Evolutionary conservation across 257 asterid genomes (phyloP).

Genomic region (Penstemon newberryi): DNA sequence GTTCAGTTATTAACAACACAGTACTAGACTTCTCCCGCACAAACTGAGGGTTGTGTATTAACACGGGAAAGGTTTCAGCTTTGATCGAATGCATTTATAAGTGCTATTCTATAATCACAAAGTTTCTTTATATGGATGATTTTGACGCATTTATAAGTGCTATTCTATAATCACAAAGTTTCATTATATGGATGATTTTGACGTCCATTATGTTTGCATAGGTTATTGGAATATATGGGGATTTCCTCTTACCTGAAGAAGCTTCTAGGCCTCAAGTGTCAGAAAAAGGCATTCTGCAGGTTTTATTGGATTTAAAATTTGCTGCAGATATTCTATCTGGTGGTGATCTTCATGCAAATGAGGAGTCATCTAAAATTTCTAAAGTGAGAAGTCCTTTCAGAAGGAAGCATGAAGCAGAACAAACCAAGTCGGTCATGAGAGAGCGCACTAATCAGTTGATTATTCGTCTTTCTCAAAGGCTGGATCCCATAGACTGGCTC

Average conservation of each 20-base stretch:
- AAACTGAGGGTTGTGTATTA: neutral
- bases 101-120: neutral
- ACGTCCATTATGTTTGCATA: slow-evolving; percentile 35
- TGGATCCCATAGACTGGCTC: slow-evolving; percentile 99
- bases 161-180: slow-evolving; percentile 1
- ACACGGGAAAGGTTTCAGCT: neutral
- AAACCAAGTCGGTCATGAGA: slow-evolving; percentile 51
- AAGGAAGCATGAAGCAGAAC: slow-evolving; percentile 62
- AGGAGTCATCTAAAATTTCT: slow-evolving; percentile 47
- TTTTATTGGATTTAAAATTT: slow-evolving; percentile 84
- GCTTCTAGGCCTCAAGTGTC: slow-evolving; percentile 55
- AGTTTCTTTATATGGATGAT: slow-evolving; percentile 24
- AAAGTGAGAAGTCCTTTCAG: slow-evolving; percentile 60
- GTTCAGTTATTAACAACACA: neutral
- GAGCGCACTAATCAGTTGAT: slow-evolving; percentile 61
- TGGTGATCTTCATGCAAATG: slow-evolving; percentile 57
- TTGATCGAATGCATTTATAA: neutral
- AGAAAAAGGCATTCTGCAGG: slow-evolving; percentile 87
- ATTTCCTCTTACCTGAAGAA: slow-evolving; percentile 65
- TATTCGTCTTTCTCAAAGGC: slow-evolving; percentile 60
- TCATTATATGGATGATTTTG: slow-evolving; percentile 24
- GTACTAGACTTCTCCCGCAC: neutral
- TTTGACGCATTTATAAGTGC: neutral
- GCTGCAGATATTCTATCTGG: slow-evolving; percentile 82
- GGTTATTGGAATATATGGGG: slow-evolving; percentile 73